These are phyloP conservation scores for Suillus placidus DNA, from an alignment of 768 basidiomycete species.

Conservation along the genomic window DNA sequence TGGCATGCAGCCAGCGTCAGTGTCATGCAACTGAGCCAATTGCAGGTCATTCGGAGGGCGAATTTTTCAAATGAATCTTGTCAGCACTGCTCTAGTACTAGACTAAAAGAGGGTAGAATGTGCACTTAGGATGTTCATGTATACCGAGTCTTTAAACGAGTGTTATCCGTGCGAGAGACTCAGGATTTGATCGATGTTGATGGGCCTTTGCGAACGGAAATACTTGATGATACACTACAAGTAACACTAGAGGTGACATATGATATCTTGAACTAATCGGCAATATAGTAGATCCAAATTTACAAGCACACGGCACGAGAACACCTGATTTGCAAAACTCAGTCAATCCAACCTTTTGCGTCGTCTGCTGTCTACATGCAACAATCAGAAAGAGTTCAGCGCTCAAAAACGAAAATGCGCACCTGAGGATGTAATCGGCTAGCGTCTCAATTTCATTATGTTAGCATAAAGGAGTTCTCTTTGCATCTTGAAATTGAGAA, in stretches of 20 bases:
- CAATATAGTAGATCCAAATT: not conserved
- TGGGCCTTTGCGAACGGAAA: too few relatives aligned
- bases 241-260: not conserved
- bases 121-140: slow-evolving; percentile 26
- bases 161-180: slow-evolving; percentile 64
- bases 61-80: too few relatives aligned
- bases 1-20: too few relatives aligned
- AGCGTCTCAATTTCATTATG: not conserved
- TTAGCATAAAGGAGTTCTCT: slow-evolving; percentile 17
- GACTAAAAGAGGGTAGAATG: too few relatives aligned
- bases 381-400: not conserved
- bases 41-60: too few relatives aligned
- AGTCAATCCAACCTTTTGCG: not conserved
- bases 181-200: slow-evolving; percentile 34
- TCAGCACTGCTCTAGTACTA: too few relatives aligned
- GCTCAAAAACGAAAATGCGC: not conserved
- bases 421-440: not conserved
- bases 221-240: too few relatives aligned
- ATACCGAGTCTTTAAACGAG: slow-evolving; percentile 60
- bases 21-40: too few relatives aligned
- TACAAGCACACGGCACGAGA: not conserved
- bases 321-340: not conserved
- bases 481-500: slow-evolving; percentile 19
- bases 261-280: not conserved
- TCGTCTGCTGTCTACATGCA: not conserved